Percentiles rank a stretch among this genome's conserved stretches.
Conservation (phyloP, 441 rosid genomes). For the Gossypium gossypioides region DNA sequence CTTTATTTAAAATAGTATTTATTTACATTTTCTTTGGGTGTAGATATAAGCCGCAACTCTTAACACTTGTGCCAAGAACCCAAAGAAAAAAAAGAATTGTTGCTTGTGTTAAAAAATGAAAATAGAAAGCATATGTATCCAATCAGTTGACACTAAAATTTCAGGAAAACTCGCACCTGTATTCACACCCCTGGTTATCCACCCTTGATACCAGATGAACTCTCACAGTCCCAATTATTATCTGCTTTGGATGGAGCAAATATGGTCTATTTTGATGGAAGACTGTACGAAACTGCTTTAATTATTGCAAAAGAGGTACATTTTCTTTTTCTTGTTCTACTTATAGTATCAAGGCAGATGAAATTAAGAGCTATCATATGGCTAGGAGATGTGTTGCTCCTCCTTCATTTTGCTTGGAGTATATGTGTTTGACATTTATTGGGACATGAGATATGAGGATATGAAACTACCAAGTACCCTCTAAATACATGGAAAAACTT, state of each 20-base stretch:
- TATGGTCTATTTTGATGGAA: slow-evolving; percentile 63
- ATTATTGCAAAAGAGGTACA: slow-evolving; percentile 68
- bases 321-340: slow-evolving; percentile 13
- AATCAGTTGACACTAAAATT: slow-evolving; percentile 1
- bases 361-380: background rate
- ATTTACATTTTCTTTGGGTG: background rate
- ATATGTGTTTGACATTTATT: too few species aligned
- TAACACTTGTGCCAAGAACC: background rate
- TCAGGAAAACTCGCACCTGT: slow-evolving; percentile 89
- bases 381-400: background rate
- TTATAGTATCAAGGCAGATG: background rate
- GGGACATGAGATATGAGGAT: too few species aligned
- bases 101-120: slow-evolving; percentile 53
- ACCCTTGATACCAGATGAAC: slow-evolving; percentile 57
- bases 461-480: too few species aligned
- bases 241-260: slow-evolving; percentile 59
- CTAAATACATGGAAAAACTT: too few species aligned
- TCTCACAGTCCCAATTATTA: slow-evolving; percentile 38
- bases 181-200: slow-evolving; percentile 84
- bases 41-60: background rate
- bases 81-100: slow-evolving; percentile 14
- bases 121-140: background rate
- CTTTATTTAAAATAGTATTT: background rate
- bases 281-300: slow-evolving; percentile 65
- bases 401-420: too few species aligned